Evolutionary conservation across 1,284 basidiomycete species (phyloP), one percentile per base, ranked within the genome.

Genomic region (Lentinula novae-zelandiae): DNA sequence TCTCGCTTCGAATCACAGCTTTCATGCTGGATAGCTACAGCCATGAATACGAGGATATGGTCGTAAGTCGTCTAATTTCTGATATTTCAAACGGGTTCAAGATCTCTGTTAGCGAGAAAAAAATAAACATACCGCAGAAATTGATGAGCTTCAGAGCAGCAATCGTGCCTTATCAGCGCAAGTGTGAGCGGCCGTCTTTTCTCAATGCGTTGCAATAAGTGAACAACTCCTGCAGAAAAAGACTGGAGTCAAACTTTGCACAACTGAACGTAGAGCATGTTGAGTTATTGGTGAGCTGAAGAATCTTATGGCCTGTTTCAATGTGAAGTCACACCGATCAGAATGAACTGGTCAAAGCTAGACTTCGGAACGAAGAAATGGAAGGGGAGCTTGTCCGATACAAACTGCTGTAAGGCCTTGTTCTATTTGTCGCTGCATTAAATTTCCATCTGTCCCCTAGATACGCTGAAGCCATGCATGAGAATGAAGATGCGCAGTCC

Each of bases 11-110:
- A 64, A 94, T 98, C 63, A 95, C 92, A 2, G 90, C 94, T 0
- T 95, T 96, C 75, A 93, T 93, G 91, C 78, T 96, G 54, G 95
- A 97, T 71, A 82, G 85, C 22, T 96, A 93, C 72, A 85, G 89
- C 50, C 87, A 88, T 60, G 95, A 97, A 75, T 96, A 95, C 72
- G 86, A 92, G 63, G 93, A 95, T 57, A 68, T 75, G 58, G 65
- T 82, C 68, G 79, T 80, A 70, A 61, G 74, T 66, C 27, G 22
- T n/a, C 20, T 49, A 8, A 27, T 50, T 17, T 57, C 42, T 57
- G 12, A 62, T 27, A 31, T 46, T 51, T 53, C 39, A 27, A 3
- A 27, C 3, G 27, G n/a, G 57, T 72, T 83, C 49, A 76, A 82
- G 27, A 7, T n/a, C 12, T 76, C 46, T 6, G 61, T 6, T 75